Base-by-base conservation (phyloP, 2,329 filamentous ascomycete species). In the Harringtonia aguacate region DNA sequence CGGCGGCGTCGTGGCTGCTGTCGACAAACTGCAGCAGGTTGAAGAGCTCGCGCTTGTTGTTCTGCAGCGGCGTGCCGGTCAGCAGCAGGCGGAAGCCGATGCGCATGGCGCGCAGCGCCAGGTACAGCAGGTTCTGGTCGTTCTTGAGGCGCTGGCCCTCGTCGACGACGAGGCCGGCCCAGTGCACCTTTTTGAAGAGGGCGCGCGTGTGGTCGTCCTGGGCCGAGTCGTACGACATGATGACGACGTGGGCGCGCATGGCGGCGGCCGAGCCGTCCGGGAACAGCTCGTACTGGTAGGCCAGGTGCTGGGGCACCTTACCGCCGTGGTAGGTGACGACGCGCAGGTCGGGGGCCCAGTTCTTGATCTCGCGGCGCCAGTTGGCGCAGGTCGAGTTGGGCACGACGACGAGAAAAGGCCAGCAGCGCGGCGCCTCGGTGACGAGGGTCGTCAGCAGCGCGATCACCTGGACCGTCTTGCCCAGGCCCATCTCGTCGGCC, bases 351-450 rank as follows among this genome's bases (percentile, higher is more conserved):
- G 90, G 90, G 0, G 84, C 81, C 90, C 90, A 98, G 52, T 85
- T 81, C 65, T 94, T 94, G 61, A 97, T 87, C 59, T 98, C 92
- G 39, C 90, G 81, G 7, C 90, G 84, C 90, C 92, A 98, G 59
- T 98, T 98, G n/a, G 88, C 79, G 60, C 88, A 94, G 0, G 92
- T 98, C 0, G 90, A 82, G 57, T 97, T 97, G 0, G 92, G 92
- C 1, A 94, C 90, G 2, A 95, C 87, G 4, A 97, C 73, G 15
- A 98, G 70, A 58, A 95, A 97, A 0, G 92, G 92, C 75, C 85
- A 97, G 61, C 87, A 92, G 56, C 76, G 67, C 7, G 78, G 78
- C n/a, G 63, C 63, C 41, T 81, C 73, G 48, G 83, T 72, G 21
- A 83, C 72, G 31, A 97, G 64, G 1, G 82, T 80, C 2, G 85